Evolutionary conservation across 2,329 filamentous ascomycete species (phyloP).

Genomic region (Canariomyces notabilis): DNA sequence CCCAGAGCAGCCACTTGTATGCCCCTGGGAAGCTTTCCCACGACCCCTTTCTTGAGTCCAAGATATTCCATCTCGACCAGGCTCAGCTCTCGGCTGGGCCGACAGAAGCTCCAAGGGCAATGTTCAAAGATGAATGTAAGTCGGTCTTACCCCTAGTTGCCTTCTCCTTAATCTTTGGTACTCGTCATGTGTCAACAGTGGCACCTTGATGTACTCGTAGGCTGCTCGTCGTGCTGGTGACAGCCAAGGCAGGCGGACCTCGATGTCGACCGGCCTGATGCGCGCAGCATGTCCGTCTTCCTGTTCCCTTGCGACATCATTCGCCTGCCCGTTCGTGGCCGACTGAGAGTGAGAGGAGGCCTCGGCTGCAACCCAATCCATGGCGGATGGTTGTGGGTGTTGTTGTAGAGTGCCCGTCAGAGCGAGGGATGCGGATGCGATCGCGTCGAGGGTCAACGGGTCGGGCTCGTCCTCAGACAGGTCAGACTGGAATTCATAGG

Average conservation of each 20-base stretch:
- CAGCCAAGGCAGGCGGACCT: constrained; percentile 19
- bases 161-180: constrained; percentile 2
- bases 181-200: constrained; percentile 8
- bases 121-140: not conserved
- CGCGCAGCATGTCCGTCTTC: not conserved
- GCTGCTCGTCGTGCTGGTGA: constrained; percentile 9
- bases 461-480: constrained; percentile 21
- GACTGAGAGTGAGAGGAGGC: not conserved
- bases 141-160: constrained; percentile 14
- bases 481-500: constrained; percentile 21
- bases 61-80: not conserved
- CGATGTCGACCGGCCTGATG: constrained; percentile 12
- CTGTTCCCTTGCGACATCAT: not conserved
- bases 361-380: no score
- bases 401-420: not conserved
- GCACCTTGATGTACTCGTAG: constrained; percentile 16
- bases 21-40: not conserved
- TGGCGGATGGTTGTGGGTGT: no score
- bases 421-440: constrained; percentile 4
- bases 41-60: not conserved
- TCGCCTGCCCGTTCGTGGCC: not conserved
- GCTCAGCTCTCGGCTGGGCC: not conserved
- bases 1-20: not conserved
- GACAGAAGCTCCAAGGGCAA: not conserved
- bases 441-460: constrained; percentile 10